Evolutionary conservation across 75 land plant species (phyloP).

Genomic region (Pinus albicaulis): DNA sequence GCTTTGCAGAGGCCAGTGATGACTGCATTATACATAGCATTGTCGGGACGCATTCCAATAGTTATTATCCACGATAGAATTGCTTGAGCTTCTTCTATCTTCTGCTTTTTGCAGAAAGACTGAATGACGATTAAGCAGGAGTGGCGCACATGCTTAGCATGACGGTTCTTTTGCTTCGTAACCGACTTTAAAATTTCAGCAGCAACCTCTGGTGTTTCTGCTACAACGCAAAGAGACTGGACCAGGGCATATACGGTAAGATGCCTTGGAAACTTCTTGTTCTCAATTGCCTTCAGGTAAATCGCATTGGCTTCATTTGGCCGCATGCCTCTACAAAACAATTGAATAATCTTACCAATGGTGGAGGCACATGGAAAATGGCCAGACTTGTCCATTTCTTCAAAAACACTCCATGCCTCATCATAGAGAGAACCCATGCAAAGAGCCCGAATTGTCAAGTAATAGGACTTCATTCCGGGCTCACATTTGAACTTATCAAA

Average conservation of each 20-base stretch:
- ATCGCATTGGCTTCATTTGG: constrained; percentile 52
- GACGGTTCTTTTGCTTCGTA: constrained; percentile 19
- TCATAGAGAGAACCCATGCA: constrained; percentile 27
- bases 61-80: constrained; percentile 40
- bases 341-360: constrained; percentile 33
- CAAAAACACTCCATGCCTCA: constrained; percentile 38
- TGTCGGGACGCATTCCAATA: constrained; percentile 53
- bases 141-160: constrained; percentile 11
- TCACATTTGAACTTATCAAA: constrained; percentile 48
- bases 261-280: constrained; percentile 16
- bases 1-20: constrained; percentile 46
- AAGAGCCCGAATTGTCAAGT: constrained; percentile 41
- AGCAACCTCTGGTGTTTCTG: constrained; percentile 41
- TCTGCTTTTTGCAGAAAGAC: constrained; percentile 34
- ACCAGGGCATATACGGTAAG: constrained; percentile 30
- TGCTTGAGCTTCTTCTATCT: constrained; percentile 31
- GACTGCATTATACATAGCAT: constrained; percentile 43
- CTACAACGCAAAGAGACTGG: constrained; percentile 22
- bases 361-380: constrained; percentile 28
- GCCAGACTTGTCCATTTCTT: constrained; percentile 40
- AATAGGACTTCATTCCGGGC: constrained; percentile 37
- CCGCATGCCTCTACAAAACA: constrained; percentile 46
- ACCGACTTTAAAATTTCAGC: constrained; percentile 39
- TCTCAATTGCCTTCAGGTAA: constrained; percentile 48
- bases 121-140: constrained; percentile 29